Base-by-base conservation (phyloP, 306 rosid species). In the Astragalus membranaceus region DNA sequence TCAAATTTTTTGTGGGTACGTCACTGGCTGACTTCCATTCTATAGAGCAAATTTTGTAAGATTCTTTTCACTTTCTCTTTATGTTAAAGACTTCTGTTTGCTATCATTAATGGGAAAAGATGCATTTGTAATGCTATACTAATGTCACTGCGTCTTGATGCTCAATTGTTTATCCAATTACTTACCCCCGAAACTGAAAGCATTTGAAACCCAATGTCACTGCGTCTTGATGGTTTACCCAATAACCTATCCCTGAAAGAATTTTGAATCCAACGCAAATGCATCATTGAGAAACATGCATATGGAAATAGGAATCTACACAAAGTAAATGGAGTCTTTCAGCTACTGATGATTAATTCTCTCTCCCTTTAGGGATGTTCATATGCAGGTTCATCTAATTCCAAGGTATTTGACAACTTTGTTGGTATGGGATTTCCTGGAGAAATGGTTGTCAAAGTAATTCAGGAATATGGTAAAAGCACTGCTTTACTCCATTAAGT, bases 401-500 rank as follows among this genome's bases (percentile, higher is more conserved):
- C 92, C 71, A 90, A 87, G 91, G 69, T 82, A 14, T n/a, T 82
- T 49, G 88, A 82, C 71, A 76, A 81, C 69, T 90, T 93, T 60
- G 74, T 87, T 23, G 78, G 79, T 43, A 93, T 93, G 98, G 98
- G 98, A 11, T 93, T 93, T 83, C 73, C 92, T 20, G 64, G 69
- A 50, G 86, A 84, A 69, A 17, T 93, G 86, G 96, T 93, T 59
- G 64, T 79, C 33, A 93, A 87, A 85, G 98, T 84, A 11, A 85
- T 93, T 54, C 80, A 67, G 79, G 96, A 93, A 69, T 76, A 85
- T 50, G 97, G 98, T 93, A 88, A 78, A 72, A 65, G 33, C 76
- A 46, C 74, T 61, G 50, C 67, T 17, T 74, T 66, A 73, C 52
- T 68, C 48, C 36, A 64, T 80, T 37, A 7, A 26, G 57, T 48